These are phyloP conservation scores for Malassezia slooffiae DNA, from an alignment of 1,284 basidiomycete species.

Conservation along the genomic window DNA sequence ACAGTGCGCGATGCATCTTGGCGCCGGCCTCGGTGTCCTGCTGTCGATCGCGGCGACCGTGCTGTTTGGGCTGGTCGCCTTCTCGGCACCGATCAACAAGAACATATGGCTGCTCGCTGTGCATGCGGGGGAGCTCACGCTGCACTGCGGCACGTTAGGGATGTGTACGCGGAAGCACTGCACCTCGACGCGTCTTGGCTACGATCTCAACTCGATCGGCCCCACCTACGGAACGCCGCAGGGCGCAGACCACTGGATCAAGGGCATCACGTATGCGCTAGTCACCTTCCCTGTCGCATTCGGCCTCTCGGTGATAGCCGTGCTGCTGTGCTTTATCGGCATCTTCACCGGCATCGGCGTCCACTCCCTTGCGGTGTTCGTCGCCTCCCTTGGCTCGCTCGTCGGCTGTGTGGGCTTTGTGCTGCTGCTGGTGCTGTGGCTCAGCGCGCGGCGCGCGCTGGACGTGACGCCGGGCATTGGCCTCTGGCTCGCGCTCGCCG, in stretches of 20 bases:
- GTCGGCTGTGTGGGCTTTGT: slow-evolving; percentile 5
- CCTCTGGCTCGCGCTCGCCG: slow-evolving; percentile 7
- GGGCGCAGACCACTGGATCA: too few relatives aligned
- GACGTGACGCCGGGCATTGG: slow-evolving; percentile 4
- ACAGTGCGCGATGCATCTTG: too few relatives aligned
- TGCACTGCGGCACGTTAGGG: slow-evolving; percentile 7
- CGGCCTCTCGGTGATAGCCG: slow-evolving; percentile 4
- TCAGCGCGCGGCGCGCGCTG: background rate
- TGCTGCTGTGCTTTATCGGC: background rate
- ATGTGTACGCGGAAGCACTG: too few relatives aligned
- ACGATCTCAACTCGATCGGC: too few relatives aligned
- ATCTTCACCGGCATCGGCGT: background rate
- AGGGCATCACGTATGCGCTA: slow-evolving; percentile 10
- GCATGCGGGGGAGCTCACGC: background rate
- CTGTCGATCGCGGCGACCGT: slow-evolving; percentile 4
- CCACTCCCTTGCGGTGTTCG: background rate
- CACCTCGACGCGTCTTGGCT: too few relatives aligned
- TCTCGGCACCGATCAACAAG: slow-evolving; percentile 8
- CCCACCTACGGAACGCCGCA: too few relatives aligned
- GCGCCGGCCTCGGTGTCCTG: slow-evolving; percentile 5
- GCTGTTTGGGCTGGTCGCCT: slow-evolving; percentile 11
- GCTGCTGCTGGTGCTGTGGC: slow-evolving; percentile 6
- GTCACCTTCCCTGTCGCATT: slow-evolving; percentile 14
- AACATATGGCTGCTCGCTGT: slow-evolving; percentile 5
- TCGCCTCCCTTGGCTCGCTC: background rate